These are phyloP conservation scores for Leccinum sublutescens DNA, from an alignment of 768 basidiomycete species.

Conservation along the genomic window DNA sequence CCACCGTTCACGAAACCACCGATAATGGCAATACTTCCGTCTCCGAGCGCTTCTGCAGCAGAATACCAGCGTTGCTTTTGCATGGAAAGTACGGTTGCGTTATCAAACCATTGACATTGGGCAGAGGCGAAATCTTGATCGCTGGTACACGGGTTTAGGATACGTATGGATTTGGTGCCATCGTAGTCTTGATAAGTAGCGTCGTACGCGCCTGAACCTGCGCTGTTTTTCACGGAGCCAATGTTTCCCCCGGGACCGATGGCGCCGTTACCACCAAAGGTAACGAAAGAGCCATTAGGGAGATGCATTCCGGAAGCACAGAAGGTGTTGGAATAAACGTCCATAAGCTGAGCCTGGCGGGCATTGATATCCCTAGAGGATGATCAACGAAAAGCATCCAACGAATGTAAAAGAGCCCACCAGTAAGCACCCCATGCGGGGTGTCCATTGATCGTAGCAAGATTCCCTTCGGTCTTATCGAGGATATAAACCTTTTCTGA, in stretches of 20 bases:
- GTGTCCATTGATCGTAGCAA: conserved; percentile 61
- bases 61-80: conserved; percentile 77
- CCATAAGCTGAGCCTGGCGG: conserved; percentile 20
- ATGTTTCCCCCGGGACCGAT: conserved; percentile 62
- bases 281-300: conserved; percentile 72
- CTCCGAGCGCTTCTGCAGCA: conserved; percentile 65
- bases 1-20: conserved; percentile 80
- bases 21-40: conserved; percentile 77
- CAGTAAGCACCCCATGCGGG: conserved; percentile 75
- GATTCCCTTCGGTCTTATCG: conserved; percentile 88
- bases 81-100: conserved; percentile 60
- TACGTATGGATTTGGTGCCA: conserved; percentile 74
- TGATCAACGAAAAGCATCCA: background rate
- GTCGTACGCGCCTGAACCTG: conserved; percentile 54
- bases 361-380: conserved; percentile 24
- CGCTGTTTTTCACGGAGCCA: conserved; percentile 47
- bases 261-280: conserved; percentile 79
- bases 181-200: conserved; percentile 76
- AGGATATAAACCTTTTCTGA: conserved; percentile 81
- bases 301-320: conserved; percentile 83
- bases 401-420: conserved; percentile 27
- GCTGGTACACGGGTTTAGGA: conserved; percentile 72
- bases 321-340: conserved; percentile 66
- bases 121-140: conserved; percentile 45
- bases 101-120: conserved; percentile 72